A percentile compares a stretch with the other conserved stretches of the same genome.
phyloP scores from a whole-genome alignment of 2,329 filamentous ascomycete species.

The Penicillium nordicum region DNA sequence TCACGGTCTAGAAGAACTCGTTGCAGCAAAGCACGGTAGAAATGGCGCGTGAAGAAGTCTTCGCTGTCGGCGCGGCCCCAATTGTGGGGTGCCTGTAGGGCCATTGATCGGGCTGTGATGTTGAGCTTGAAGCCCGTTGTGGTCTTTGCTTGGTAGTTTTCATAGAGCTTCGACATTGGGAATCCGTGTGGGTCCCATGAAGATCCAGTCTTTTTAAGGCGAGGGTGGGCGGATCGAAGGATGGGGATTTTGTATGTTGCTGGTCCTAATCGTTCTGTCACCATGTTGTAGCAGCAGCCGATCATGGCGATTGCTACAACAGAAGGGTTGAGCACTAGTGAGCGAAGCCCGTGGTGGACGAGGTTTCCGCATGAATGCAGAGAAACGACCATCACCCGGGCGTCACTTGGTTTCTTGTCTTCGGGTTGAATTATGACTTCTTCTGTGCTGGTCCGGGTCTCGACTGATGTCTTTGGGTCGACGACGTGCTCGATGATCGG shows the following conservation, averaged over 20 bases:
- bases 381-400: constrained; percentile 76
- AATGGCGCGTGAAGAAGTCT: constrained; percentile 86
- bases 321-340: constrained; percentile 75
- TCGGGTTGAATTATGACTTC: constrained; percentile 1
- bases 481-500: constrained; percentile 38
- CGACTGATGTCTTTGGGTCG: constrained; percentile 14
- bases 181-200: constrained; percentile 87
- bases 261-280: constrained; percentile 84
- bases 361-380: constrained; percentile 97
- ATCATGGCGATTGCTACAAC: constrained; percentile 92
- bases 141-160: constrained; percentile 52
- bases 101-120: constrained; percentile 97
- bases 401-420: constrained; percentile 16
- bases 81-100: constrained; percentile 89
- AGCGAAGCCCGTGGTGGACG: constrained; percentile 89
- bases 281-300: constrained; percentile 95
- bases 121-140: constrained; percentile 73
- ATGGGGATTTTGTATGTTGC: constrained; percentile 81
- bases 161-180: constrained; percentile 76
- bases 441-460: background rate
- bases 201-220: constrained; percentile 64
- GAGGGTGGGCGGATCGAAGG: constrained; percentile 69
- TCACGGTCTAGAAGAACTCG: constrained; percentile 85
- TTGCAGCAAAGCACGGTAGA: constrained; percentile 86
- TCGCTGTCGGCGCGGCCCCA: constrained; percentile 81